A percentile compares a stretch with the other conserved stretches of the same genome.
phyloP scores from a whole-genome alignment of 768 basidiomycete genomes.

The Suillus subluteus region DNA sequence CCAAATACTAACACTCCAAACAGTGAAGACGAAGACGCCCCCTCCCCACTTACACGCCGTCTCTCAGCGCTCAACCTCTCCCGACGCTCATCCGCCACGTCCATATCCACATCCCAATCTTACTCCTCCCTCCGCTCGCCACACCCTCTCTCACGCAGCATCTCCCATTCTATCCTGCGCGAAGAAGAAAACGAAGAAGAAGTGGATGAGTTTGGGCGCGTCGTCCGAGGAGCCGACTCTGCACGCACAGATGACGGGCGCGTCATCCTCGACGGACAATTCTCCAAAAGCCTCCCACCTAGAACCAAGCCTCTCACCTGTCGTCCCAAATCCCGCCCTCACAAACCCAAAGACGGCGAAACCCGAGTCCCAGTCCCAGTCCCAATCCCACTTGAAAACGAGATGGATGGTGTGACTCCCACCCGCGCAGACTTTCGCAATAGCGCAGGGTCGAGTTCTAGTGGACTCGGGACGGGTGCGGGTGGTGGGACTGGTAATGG shows the following conservation, averaged over 20 bases:
- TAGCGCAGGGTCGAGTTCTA: constrained; percentile 27
- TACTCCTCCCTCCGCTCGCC: constrained; percentile 10
- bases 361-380: too few species aligned
- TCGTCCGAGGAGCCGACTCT: not conserved
- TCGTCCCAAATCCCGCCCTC: not conserved
- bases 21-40: constrained; percentile 77
- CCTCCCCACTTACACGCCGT: constrained; percentile 65
- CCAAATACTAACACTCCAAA: constrained; percentile 10
- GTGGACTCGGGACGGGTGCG: constrained; percentile 11
- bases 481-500: not conserved
- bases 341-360: not conserved
- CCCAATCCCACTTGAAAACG: not conserved
- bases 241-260: not conserved
- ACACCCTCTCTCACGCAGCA: constrained; percentile 29
- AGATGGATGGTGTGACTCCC: constrained; percentile 29
- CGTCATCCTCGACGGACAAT: not conserved
- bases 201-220: constrained; percentile 30
- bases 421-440: constrained; percentile 33
- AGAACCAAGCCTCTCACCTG: not conserved
- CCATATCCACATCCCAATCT: constrained; percentile 31
- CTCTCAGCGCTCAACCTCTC: constrained; percentile 60
- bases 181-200: constrained; percentile 28
- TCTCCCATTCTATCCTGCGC: constrained; percentile 35
- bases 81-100: constrained; percentile 48
- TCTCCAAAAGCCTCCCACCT: not conserved